These are phyloP conservation scores for Suhomyces coccinellae DNA, from an alignment of 1,139 yeast genomes.

Conservation along the genomic window DNA sequence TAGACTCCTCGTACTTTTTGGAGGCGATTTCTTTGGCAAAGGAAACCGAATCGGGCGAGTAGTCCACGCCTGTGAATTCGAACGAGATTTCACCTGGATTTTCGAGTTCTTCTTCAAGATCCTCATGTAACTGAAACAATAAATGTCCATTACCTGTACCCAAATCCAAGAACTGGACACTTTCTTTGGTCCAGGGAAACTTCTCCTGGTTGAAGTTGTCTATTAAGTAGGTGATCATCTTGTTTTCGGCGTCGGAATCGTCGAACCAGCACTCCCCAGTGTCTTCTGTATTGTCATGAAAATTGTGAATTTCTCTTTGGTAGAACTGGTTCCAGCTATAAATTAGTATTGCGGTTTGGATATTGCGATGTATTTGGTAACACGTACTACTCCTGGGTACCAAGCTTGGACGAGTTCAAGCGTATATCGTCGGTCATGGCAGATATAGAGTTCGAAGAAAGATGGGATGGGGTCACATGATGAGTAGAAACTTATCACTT, in stretches of 20 bases:
- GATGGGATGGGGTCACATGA: background rate
- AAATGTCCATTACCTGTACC: constrained; percentile 98
- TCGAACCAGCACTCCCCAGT: constrained; percentile 97
- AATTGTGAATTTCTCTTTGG: constrained; percentile 67
- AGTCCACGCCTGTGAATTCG: constrained; percentile 70
- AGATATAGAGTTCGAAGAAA: background rate
- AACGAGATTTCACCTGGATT: constrained; percentile 44
- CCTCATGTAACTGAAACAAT: constrained; percentile 65
- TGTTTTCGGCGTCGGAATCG: constrained; percentile 86
- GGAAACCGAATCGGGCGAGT: constrained; percentile 72
- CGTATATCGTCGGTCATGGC: constrained; percentile 52
- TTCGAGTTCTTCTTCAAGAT: constrained; percentile 40
- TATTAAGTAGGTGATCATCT: constrained; percentile 66
- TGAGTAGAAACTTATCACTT: background rate
- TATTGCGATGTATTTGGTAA: background rate
- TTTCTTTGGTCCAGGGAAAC: constrained; percentile 29
- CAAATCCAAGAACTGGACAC: constrained; percentile 60
- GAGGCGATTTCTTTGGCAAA: constrained; percentile 65
- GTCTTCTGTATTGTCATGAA: constrained; percentile 69
- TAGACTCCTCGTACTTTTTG: constrained; percentile 34
- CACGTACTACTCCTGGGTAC: constrained; percentile 67
- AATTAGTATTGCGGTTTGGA: constrained; percentile 23
- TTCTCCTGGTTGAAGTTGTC: constrained; percentile 30
- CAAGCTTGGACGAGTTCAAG: constrained; percentile 70
- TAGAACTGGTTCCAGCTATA: constrained; percentile 85